These are phyloP conservation scores for Monilinia vaccinii-corymbosi DNA, from an alignment of 2,329 filamentous ascomycete species.

Conservation along the genomic window DNA sequence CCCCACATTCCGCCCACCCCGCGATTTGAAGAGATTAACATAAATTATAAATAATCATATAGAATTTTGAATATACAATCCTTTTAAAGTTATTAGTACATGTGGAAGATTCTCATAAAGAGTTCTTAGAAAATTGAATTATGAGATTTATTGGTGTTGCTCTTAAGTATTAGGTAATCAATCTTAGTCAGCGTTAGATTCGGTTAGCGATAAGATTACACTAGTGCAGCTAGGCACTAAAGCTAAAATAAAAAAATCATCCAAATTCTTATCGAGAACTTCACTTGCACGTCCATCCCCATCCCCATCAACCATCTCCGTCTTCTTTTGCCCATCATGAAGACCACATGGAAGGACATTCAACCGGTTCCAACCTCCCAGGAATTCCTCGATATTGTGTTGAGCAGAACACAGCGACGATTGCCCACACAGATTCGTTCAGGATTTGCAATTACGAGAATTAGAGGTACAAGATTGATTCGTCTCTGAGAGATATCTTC, in stretches of 20 bases:
- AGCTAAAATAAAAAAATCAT: conserved; percentile 13
- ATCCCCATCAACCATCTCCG: not conserved
- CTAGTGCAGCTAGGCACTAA: conserved; percentile 2
- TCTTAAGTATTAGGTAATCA: too few species aligned
- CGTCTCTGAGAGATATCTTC: not conserved
- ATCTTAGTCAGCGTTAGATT: too few species aligned
- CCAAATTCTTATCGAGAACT: conserved; percentile 12
- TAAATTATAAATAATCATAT: too few species aligned
- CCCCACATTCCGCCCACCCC: too few species aligned
- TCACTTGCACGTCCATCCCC: conserved; percentile 9
- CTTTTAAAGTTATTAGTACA: too few species aligned
- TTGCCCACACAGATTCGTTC: conserved; percentile 92
- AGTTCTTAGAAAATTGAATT: not conserved
- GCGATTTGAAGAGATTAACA: too few species aligned
- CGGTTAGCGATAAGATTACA: conserved; percentile 12
- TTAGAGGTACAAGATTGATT: conserved; percentile 45
- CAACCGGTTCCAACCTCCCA: conserved; percentile 82
- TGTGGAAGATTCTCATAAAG: too few species aligned
- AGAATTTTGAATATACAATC: too few species aligned
- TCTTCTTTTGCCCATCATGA: conserved; percentile 37
- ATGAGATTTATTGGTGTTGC: too few species aligned
- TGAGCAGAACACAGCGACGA: conserved; percentile 85
- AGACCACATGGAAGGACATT: conserved; percentile 66
- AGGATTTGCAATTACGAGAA: conserved; percentile 93
- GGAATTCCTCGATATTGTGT: conserved; percentile 96